phyloP scores from a whole-genome alignment of 192 early-diverging fungal species.

The Backusella sp. region DNA sequence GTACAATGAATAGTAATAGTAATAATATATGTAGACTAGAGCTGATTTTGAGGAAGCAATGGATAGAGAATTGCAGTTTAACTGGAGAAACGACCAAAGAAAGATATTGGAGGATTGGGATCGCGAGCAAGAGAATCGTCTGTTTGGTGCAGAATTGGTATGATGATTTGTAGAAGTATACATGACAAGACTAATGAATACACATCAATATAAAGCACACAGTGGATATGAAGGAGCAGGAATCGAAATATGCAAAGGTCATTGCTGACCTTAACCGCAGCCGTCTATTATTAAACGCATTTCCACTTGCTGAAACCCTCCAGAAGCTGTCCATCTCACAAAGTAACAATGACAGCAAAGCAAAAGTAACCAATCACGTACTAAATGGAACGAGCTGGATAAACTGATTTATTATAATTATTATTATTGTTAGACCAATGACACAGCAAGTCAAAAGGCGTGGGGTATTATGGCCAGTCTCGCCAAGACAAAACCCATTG shows the following conservation, averaged over 20 bases:
- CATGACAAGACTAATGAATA: too few species aligned
- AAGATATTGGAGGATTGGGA: constrained; percentile 14
- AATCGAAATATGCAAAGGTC: neutral
- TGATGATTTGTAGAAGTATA: neutral
- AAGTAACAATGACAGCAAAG: neutral
- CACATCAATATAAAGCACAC: neutral
- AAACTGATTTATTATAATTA: neutral
- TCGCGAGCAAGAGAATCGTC: neutral
- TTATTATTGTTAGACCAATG: neutral
- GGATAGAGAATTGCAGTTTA: constrained; percentile 1
- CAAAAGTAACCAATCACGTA: neutral
- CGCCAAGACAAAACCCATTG: neutral
- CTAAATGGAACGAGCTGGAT: neutral
- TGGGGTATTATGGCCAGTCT: constrained; percentile 4
- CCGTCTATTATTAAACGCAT: neutral
- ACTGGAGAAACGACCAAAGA: constrained; percentile 4
- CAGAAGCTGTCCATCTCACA: neutral
- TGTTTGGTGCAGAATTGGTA: constrained; percentile 14
- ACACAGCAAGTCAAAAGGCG: neutral
- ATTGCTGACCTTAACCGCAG: neutral
- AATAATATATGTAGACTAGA: neutral
- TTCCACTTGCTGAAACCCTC: neutral
- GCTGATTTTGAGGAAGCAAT: neutral
- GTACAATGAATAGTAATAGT: neutral
- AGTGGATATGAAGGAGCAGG: neutral